Base-by-base conservation (phyloP, 805 yeast species). In the Ogataea methanolica region DNA sequence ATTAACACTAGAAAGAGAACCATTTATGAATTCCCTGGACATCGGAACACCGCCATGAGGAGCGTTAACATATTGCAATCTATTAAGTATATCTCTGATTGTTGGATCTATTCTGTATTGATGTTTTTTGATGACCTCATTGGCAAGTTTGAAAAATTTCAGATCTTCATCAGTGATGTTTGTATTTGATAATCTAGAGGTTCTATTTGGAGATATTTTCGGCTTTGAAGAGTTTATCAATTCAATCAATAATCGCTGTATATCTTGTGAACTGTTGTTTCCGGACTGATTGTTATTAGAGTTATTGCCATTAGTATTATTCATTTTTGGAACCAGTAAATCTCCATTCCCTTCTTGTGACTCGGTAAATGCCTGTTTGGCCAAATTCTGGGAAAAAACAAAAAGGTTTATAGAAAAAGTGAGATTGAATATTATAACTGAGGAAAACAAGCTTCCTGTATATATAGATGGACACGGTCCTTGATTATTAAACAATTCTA, bases 101-200 rank as follows among this genome's bases (percentile, higher is more conserved):
- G 87, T 80, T 5, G 88, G 87, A 59, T 82, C 88, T 6, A 82
- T 76, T 22, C 75, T 66, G 44, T 67, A 63, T 38, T 63, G 63
- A 42, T 65, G 66, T 47, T 68, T 65, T 50, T 72, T 72, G 2
- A 77, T 72, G 3, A 83, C 86, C 56, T 82, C 85, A 49, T 78
- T 76, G 3, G 88, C 88, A 17, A 82, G 71, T 41, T 76, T 67
- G 36, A 82, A 66, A 56, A 82, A 82, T 44, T 73, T 69, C 38
- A 75, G 68, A 57, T 82, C 87, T 57, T 79, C 85, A 36, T 66
- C 65, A 8, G 72, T 67, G 17, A 63, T 57, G 5, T 52, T 48
- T 38, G 60, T 55, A 21, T 49, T 47, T 8, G 55, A 46, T 34
- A 59, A 39, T 39, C 49, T 51, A 29, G 54, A 47, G 23, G 54